Percentiles rank a stretch among this genome's conserved stretches.
phyloP scores from a whole-genome alignment of 768 basidiomycete species.

The Lentinula aciculospora region DNA sequence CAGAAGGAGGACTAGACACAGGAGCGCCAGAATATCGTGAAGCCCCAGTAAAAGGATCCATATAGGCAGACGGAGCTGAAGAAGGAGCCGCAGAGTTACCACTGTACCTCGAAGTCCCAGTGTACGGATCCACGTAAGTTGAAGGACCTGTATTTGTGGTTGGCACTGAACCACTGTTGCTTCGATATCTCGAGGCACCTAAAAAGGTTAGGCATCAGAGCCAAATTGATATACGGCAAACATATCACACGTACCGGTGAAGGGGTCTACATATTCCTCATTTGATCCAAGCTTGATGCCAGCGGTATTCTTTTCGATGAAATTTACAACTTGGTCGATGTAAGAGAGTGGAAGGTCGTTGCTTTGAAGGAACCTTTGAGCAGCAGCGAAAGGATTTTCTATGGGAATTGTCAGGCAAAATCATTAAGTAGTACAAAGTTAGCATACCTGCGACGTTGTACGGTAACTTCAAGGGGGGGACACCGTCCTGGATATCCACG shows the following conservation, averaged over 20 bases:
- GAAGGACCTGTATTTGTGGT: constrained; percentile 32
- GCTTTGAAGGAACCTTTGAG: constrained; percentile 77
- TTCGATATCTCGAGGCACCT: constrained; percentile 65
- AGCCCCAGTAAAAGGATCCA: constrained; percentile 69
- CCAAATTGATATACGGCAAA: neutral
- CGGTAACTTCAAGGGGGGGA: constrained; percentile 88
- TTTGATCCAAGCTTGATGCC: constrained; percentile 65
- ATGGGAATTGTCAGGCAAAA: constrained; percentile 6
- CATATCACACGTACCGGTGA: constrained; percentile 56
- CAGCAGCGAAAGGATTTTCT: constrained; percentile 92
- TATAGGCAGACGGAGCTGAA: constrained; percentile 24
- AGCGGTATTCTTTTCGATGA: constrained; percentile 88
- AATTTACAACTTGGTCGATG: constrained; percentile 84
- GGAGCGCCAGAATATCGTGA: constrained; percentile 52
- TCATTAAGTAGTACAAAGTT: constrained; percentile 11
- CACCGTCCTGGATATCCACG: constrained; percentile 91
- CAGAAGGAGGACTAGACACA: constrained; percentile 24
- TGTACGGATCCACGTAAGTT: constrained; percentile 62
- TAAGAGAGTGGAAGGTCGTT: constrained; percentile 83
- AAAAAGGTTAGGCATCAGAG: constrained; percentile 10
- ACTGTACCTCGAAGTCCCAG: constrained; percentile 62
- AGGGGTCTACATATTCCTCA: constrained; percentile 81
- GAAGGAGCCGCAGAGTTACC: constrained; percentile 28
- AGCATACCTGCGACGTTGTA: constrained; percentile 79
- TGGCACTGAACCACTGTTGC: constrained; percentile 22